Conservation (phyloP, 192 early-diverging fungal genomes). For the Diversispora epigaea region DNA sequence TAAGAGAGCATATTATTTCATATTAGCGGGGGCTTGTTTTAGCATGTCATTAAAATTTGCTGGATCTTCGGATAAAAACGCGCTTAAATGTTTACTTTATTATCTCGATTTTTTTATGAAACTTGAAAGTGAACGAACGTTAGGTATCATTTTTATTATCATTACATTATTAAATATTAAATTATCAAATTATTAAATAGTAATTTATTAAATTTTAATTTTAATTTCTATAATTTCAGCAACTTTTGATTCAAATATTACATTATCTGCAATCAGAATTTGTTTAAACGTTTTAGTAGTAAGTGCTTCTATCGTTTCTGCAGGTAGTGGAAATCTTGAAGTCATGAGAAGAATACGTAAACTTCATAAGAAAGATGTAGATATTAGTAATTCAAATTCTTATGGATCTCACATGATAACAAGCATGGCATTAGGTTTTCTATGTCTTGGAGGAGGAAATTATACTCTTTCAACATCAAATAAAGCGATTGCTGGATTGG, state of each 20-base stretch:
- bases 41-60: constrained; percentile 69
- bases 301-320: constrained; percentile 69
- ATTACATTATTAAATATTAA: constrained; percentile 5
- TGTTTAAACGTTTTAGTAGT: constrained; percentile 71
- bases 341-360: constrained; percentile 58
- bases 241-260: constrained; percentile 62
- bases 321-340: constrained; percentile 75
- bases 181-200: background rate
- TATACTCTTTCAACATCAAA: constrained; percentile 68
- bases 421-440: constrained; percentile 74
- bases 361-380: constrained; percentile 48
- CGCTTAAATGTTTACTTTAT: constrained; percentile 49
- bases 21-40: constrained; percentile 68
- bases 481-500: constrained; percentile 61
- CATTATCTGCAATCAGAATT: constrained; percentile 55
- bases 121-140: constrained; percentile 29
- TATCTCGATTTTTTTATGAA: constrained; percentile 55
- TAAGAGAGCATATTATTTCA: constrained; percentile 63
- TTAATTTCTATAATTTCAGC: constrained; percentile 34
- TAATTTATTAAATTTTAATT: background rate
- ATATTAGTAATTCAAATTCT: constrained; percentile 1
- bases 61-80: constrained; percentile 53
- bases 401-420: constrained; percentile 75
- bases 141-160: constrained; percentile 41
- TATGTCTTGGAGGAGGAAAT: constrained; percentile 71